Base-by-base conservation (phyloP, 495 filamentous ascomycete species). In the Aspergillus funiculosus region DNA sequence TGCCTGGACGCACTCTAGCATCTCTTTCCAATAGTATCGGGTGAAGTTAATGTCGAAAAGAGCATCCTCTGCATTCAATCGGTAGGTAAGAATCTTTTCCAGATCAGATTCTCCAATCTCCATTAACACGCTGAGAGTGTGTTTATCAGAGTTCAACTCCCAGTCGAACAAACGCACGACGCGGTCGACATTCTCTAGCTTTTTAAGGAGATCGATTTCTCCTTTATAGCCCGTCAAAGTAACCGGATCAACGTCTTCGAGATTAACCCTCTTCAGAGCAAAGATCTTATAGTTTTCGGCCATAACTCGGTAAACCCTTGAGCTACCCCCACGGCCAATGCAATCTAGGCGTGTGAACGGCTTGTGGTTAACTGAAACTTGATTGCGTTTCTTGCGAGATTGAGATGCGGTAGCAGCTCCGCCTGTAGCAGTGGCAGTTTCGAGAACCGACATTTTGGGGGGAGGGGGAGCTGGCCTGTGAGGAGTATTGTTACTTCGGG, bases 11-110 rank as follows among this genome's bases (percentile, higher is more conserved):
- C 92, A 98, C 56, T 94, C 87, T 3, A 98, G 84, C 94, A 98
- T 97, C 67, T 98, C 92, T 58, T 89, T 88, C 92, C 92, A 98
- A 70, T 94, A 95, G 66, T 87, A 88, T 6, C 92, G 84, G n/a
- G 89, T 86, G 54, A 96, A 97, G 38, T 81, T 85, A 7, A 86
- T 74, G 59, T 98, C 92, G 45, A 97, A 85, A 20, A 68, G 69
- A 25, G 86, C 79, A 46, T 85, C 79, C 53, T 90, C 87, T 0
- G 79, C 71, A 37, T 85, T 83, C 24, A 84, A 67, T 21, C 83
- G 79, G 26, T 82, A 78, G 5, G 77, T 83, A 21, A 98, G 80
- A 13, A 96, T 81, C 41, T 86, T 87, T 54, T 89, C 86, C 57
- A 98, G 75, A 57, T 97, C 94, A n/a, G 89, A 80, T 64, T 98